Percentiles rank a stretch among this genome's conserved stretches.
phyloP scores from a whole-genome alignment of 306 rosid genomes.

The Benincasa hispida region DNA sequence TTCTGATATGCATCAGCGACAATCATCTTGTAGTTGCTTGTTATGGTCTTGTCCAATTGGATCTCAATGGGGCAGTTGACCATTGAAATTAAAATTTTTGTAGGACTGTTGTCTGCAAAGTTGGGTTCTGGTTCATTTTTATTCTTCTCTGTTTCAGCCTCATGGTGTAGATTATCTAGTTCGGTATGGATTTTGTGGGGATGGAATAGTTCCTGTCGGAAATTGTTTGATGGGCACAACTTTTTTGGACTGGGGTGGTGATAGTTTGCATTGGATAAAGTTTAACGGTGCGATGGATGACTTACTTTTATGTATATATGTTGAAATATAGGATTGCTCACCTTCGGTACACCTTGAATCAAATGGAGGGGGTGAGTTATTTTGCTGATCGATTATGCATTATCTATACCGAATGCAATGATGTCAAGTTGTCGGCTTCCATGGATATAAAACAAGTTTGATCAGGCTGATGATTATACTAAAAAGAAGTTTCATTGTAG shows the following conservation, averaged over 20 bases:
- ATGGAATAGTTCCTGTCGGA: not conserved
- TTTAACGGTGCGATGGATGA: not conserved
- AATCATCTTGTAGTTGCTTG: not conserved
- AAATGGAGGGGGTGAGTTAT: not conserved
- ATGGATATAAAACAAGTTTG: not conserved
- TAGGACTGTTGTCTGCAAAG: not conserved
- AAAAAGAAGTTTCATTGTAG: not conserved
- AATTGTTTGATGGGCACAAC: not conserved
- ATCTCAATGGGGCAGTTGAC: conserved; percentile 1
- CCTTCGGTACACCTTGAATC: not conserved
- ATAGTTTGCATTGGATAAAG: not conserved
- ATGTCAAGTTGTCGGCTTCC: not conserved
- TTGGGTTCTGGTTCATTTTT: not conserved
- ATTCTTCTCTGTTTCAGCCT: not conserved
- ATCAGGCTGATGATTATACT: not conserved
- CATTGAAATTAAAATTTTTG: not conserved
- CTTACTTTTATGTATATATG: not conserved
- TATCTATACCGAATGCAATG: not conserved
- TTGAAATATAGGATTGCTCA: not conserved
- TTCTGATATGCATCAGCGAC: not conserved
- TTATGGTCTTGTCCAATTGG: not conserved
- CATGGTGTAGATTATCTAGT: not conserved
- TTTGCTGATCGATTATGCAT: not conserved
- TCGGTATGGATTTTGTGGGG: not conserved
- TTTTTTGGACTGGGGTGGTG: not conserved